Conservation (phyloP, 2,329 filamentous ascomycete species). For the Epichloe bromicola region DNA sequence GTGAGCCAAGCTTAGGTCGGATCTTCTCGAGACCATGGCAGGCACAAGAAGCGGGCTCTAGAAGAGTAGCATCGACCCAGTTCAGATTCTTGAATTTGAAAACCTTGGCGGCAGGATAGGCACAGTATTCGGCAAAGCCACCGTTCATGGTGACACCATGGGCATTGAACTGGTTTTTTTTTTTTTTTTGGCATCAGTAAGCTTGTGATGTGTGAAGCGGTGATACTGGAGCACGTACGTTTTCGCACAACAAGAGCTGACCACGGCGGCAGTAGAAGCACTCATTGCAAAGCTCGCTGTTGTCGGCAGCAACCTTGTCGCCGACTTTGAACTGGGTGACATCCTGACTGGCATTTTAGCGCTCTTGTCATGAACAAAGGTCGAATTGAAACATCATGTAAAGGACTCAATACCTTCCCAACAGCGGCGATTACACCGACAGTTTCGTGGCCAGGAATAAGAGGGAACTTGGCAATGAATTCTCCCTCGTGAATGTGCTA, state of each 20-base stretch:
- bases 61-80: constrained; percentile 55
- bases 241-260: constrained; percentile 54
- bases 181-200: neutral
- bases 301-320: constrained; percentile 51
- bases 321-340: constrained; percentile 48
- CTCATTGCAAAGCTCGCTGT: constrained; percentile 54
- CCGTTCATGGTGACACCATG: constrained; percentile 57
- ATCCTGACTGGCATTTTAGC: constrained; percentile 20
- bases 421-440: constrained; percentile 50
- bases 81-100: constrained; percentile 54
- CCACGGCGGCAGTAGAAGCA: constrained; percentile 64
- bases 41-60: constrained; percentile 60
- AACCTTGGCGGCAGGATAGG: constrained; percentile 39
- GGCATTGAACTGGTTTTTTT: constrained; percentile 37
- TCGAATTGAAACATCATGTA: too few species aligned
- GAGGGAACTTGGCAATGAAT: constrained; percentile 49
- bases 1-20: constrained; percentile 49
- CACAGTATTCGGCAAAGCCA: constrained; percentile 58
- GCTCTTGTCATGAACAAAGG: neutral
- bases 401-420: constrained; percentile 23
- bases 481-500: constrained; percentile 55
- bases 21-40: constrained; percentile 59
- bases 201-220: neutral
- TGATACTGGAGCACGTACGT: constrained; percentile 19
- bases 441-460: constrained; percentile 57